Evolutionary conservation across 306 rosid genomes (phyloP).

Genomic region (Pterocarpus santalinus): DNA sequence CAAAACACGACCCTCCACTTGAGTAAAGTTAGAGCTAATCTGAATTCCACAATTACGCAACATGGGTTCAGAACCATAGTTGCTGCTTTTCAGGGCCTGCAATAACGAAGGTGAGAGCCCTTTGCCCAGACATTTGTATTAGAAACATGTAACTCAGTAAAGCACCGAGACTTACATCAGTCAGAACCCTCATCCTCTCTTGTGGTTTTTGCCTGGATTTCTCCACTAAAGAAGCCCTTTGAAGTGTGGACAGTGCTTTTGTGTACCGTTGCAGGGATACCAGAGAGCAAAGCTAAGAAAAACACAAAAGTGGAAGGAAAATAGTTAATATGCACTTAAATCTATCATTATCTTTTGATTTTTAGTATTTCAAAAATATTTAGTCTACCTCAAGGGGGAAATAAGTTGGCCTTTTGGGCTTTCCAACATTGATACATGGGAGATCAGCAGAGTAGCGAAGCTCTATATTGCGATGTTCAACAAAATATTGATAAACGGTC

Average conservation of each 20-base stretch:
- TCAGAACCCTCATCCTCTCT: constrained; percentile 79
- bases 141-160: neutral
- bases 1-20: constrained; percentile 90
- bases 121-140: neutral
- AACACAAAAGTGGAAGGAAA: neutral
- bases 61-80: constrained; percentile 84
- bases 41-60: constrained; percentile 71
- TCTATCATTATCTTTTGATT: neutral
- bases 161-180: constrained; percentile 59
- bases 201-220: constrained; percentile 95
- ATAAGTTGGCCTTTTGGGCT: constrained; percentile 88
- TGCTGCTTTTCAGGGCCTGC: constrained; percentile 76
- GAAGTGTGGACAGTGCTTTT: constrained; percentile 79
- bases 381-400: constrained; percentile 81
- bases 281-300: constrained; percentile 72
- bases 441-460: constrained; percentile 76
- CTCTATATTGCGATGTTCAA: constrained; percentile 63
- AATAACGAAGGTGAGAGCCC: neutral
- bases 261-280: constrained; percentile 92
- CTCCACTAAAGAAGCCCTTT: constrained; percentile 86
- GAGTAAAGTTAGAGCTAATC: constrained; percentile 61
- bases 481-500: constrained; percentile 88
- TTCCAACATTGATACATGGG: constrained; percentile 93
- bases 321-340: neutral
- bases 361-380: no score